A percentile compares a stretch with the other conserved stretches of the same genome.
Conservation (phyloP, 73 alveolate genomes). For the Breviolum minutum region DNA sequence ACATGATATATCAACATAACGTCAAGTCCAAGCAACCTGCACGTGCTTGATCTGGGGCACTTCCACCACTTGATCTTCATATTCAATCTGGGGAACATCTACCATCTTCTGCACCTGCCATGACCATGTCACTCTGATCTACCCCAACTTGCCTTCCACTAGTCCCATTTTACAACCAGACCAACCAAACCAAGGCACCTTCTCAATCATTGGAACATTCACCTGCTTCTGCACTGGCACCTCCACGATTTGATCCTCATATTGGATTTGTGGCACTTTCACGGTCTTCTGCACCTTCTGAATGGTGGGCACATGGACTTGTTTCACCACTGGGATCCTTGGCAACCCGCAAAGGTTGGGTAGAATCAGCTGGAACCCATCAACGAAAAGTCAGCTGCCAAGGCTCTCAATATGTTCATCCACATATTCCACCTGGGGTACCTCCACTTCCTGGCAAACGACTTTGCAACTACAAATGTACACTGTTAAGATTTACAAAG, state of each 20-base stretch:
- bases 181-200: constrained; percentile 3
- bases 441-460: constrained; percentile 17
- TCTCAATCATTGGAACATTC: constrained; percentile 55
- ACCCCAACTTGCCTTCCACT: no score
- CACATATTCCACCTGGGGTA: constrained; percentile 12
- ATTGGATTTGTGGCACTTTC: constrained; percentile 76
- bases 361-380: no score
- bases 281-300: constrained; percentile 93
- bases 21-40: background rate
- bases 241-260: constrained; percentile 61
- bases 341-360: background rate
- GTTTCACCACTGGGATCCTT: background rate
- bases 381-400: background rate
- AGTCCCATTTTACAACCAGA: background rate
- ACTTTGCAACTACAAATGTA: no score
- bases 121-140: no score
- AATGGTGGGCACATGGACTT: constrained; percentile 67
- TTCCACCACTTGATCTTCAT: constrained; percentile 34
- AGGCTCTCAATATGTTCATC: constrained; percentile 12
- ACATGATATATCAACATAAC: background rate
- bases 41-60: constrained; percentile 40
- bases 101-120: constrained; percentile 45
- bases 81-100: constrained; percentile 52
- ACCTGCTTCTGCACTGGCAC: constrained; percentile 69
- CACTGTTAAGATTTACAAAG: no score